phyloP scores from a whole-genome alignment of 768 basidiomycete genomes.

The Hericium coralloides region DNA sequence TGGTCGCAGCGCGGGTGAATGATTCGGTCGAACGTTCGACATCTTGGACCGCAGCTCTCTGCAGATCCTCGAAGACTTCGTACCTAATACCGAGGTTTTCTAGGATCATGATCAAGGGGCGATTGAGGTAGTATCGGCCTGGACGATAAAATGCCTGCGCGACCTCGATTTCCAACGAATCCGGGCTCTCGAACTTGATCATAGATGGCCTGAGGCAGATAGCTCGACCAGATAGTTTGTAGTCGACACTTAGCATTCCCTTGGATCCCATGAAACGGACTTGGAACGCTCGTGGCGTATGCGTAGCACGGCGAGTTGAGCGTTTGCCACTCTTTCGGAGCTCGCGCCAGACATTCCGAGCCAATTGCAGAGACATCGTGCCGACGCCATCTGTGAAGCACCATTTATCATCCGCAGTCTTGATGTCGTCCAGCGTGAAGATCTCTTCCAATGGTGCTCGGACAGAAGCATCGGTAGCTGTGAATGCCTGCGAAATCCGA shows the following conservation, averaged over 20 bases:
- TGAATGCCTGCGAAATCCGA: conserved; percentile 66
- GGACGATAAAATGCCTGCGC: conserved; percentile 57
- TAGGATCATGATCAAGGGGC: conserved; percentile 59
- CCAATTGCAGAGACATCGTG: conserved; percentile 46
- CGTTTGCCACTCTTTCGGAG: conserved; percentile 30
- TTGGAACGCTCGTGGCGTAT: conserved; percentile 44
- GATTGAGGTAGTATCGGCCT: conserved; percentile 45
- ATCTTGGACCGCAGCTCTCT: conserved; percentile 42
- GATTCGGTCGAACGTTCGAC: conserved; percentile 34
- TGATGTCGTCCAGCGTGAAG: conserved; percentile 37
- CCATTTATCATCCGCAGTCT: conserved; percentile 25
- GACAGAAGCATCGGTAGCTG: conserved; percentile 56
- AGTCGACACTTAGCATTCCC: conserved; percentile 55
- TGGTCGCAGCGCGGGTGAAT: conserved; percentile 33
- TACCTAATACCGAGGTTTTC: conserved; percentile 50
- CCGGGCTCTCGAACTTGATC: conserved; percentile 54
- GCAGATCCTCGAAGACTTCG: conserved; percentile 42
- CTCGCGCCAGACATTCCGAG: conserved; percentile 36
- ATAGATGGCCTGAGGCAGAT: conserved; percentile 51
- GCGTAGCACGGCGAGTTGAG: conserved; percentile 22
- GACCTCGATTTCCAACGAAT: conserved; percentile 46
- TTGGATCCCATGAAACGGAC: conserved; percentile 58
- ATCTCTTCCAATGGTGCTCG: conserved; percentile 33
- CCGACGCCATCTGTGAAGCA: conserved; percentile 69
- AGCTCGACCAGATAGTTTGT: conserved; percentile 37